Evolutionary conservation across 345 rosid species (phyloP).

Genomic region (Microthlaspi erraticum): DNA sequence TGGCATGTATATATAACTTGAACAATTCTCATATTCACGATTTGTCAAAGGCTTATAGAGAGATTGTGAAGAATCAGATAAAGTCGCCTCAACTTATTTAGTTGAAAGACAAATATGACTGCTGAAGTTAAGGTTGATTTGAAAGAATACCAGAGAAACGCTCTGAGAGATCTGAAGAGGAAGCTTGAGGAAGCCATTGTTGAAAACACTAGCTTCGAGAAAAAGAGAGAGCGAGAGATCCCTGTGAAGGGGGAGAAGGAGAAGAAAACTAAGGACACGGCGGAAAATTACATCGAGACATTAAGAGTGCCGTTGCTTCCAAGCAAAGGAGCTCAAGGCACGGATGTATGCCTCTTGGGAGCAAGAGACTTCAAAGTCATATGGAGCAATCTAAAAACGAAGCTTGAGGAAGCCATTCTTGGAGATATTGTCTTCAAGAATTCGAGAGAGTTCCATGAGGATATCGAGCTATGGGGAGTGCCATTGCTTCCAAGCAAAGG

Average conservation of each 20-base stretch:
- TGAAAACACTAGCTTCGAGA: constrained; percentile 54
- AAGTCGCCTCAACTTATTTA: too few species aligned
- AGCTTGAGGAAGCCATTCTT: constrained; percentile 78
- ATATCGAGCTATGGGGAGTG: constrained; percentile 75
- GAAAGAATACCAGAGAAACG: constrained; percentile 76
- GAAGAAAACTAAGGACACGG: constrained; percentile 30
- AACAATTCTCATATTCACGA: too few species aligned
- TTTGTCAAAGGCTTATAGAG: too few species aligned
- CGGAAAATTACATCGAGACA: constrained; percentile 32
- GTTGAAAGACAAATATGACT: too few species aligned
- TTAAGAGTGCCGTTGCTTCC: constrained; percentile 18
- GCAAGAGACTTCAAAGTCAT: too few species aligned
- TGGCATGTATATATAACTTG: too few species aligned
- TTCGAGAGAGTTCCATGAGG: constrained; percentile 36
- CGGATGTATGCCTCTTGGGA: too few species aligned
- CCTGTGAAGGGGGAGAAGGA: constrained; percentile 34
- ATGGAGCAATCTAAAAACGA: constrained; percentile 55
- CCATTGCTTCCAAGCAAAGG: constrained; percentile 75
- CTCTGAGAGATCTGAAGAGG: constrained; percentile 61
- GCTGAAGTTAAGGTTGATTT: constrained; percentile 47
- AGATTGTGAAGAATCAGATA: too few species aligned
- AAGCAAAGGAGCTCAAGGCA: constrained; percentile 17
- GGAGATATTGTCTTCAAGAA: constrained; percentile 54
- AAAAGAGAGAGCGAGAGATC: constrained; percentile 32
- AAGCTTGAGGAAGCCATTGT: constrained; percentile 82